Percentiles rank a stretch among this genome's conserved stretches.
Conservation (phyloP, 2,329 filamentous ascomycete genomes). For the Sphaceloma murrayae region DNA sequence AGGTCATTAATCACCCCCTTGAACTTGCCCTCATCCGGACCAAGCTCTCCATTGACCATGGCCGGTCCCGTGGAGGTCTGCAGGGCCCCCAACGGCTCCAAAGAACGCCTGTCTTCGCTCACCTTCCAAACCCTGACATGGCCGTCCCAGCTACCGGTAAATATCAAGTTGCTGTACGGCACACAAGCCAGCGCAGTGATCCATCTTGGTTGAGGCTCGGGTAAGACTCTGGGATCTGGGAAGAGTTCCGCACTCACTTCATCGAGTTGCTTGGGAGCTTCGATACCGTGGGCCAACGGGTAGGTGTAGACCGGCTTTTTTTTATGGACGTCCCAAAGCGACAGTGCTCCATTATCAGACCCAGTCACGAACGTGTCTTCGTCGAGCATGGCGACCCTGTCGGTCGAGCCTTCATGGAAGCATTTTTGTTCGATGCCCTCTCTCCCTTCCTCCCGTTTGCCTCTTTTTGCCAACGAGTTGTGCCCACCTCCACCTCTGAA, state of each 20-base stretch:
- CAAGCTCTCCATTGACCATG: conserved; percentile 20
- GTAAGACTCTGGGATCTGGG: conserved; percentile 46
- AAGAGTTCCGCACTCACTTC: conserved; percentile 59
- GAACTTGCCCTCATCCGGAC: conserved; percentile 32
- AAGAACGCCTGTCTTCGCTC: conserved; percentile 67
- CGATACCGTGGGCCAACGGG: conserved; percentile 73
- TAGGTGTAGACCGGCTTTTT: conserved; percentile 86
- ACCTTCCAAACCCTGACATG: conserved; percentile 77
- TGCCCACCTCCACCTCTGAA: conserved; percentile 68
- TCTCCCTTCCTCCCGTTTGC: conserved; percentile 30
- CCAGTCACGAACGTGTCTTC: conserved; percentile 86
- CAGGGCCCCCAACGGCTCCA: conserved; percentile 63
- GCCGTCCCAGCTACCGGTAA: conserved; percentile 93
- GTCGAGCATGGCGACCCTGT: conserved; percentile 82
- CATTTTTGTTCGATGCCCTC: conserved; percentile 32
- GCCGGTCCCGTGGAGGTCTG: conserved; percentile 14
- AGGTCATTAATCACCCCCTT: conserved; percentile 83
- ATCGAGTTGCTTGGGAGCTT: conserved; percentile 57
- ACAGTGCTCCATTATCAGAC: conserved; percentile 78
- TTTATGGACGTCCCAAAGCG: conserved; percentile 81
- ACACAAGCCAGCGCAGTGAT: conserved; percentile 82
- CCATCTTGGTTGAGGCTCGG: conserved; percentile 55
- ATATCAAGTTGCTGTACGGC: conserved; percentile 80
- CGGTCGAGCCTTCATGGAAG: conserved; percentile 72
- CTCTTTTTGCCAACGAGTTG: conserved; percentile 35